These are phyloP conservation scores for Hypomontagnella submonticulosa DNA, from an alignment of 495 filamentous ascomycete genomes.

Conservation along the genomic window DNA sequence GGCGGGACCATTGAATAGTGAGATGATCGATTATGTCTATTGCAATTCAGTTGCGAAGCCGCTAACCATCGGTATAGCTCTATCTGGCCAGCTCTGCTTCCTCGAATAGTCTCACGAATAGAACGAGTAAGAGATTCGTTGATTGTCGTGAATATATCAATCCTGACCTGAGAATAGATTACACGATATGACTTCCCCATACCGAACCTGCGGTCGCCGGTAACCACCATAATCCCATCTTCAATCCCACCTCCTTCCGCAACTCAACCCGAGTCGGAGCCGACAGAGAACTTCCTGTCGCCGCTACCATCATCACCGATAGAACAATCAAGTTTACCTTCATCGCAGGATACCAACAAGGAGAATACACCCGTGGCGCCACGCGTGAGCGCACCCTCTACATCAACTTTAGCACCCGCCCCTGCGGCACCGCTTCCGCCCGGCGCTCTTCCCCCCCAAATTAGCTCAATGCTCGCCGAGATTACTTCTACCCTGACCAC, in stretches of 20 bases:
- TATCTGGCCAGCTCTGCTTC: constrained; percentile 53
- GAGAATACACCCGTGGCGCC: constrained; percentile 54
- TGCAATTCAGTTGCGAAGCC: neutral
- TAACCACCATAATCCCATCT: constrained; percentile 51
- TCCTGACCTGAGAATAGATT: constrained; percentile 46
- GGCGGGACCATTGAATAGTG: constrained; percentile 79
- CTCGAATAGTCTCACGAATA: constrained; percentile 52
- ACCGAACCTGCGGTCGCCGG: constrained; percentile 49
- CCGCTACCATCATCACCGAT: constrained; percentile 60
- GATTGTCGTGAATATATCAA: neutral
- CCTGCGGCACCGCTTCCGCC: constrained; percentile 38
- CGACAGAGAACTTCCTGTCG: constrained; percentile 65
- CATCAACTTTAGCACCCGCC: constrained; percentile 27
- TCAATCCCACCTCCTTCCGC: constrained; percentile 38
- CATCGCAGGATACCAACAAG: constrained; percentile 62
- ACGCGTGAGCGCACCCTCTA: constrained; percentile 32
- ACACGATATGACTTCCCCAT: constrained; percentile 58
- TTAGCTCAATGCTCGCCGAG: constrained; percentile 69
- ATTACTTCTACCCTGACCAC: constrained; percentile 74
- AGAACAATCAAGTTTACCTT: constrained; percentile 57
- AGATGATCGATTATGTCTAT: constrained; percentile 36
- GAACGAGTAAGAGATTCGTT: constrained; percentile 47
- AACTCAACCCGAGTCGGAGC: constrained; percentile 56
- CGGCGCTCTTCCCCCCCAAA: constrained; percentile 68
- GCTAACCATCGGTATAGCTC: constrained; percentile 45